A percentile compares a stretch with the other conserved stretches of the same genome.
These are phyloP conservation scores for Bretschneidera sinensis DNA, from an alignment of 345 rosid species.

Conservation along the genomic window DNA sequence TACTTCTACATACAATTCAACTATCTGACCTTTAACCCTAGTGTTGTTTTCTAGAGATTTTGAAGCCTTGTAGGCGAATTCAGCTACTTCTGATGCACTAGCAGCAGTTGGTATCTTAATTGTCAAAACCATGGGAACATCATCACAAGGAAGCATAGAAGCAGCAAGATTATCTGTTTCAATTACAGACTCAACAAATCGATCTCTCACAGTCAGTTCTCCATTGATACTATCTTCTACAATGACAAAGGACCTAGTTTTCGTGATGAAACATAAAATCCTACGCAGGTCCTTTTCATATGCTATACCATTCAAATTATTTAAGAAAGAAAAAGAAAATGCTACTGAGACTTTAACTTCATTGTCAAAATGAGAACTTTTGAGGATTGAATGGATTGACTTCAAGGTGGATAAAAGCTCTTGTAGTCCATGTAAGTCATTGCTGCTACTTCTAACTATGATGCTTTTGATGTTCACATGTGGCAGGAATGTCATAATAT, in stretches of 20 bases:
- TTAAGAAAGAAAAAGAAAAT: constrained; percentile 32
- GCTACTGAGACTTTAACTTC: constrained; percentile 31
- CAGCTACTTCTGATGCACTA: constrained; percentile 20
- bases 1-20: constrained; percentile 25
- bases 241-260: constrained; percentile 22
- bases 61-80: constrained; percentile 15
- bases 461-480: constrained; percentile 30
- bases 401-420: constrained; percentile 28
- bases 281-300: constrained; percentile 19
- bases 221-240: constrained; percentile 24
- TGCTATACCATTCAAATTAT: constrained; percentile 24
- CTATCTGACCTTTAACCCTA: constrained; percentile 15
- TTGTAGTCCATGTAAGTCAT: constrained; percentile 10
- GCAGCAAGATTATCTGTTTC: constrained; percentile 16
- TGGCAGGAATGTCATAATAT: constrained; percentile 13
- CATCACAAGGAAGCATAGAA: constrained; percentile 21
- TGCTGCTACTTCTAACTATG: constrained; percentile 12
- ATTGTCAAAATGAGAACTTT: constrained; percentile 5
- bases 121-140: constrained; percentile 22
- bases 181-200: constrained; percentile 21
- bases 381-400: constrained; percentile 24
- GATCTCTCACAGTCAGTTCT: constrained; percentile 22
- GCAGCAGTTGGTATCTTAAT: constrained; percentile 19
- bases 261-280: constrained; percentile 27
- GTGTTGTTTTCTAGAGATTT: constrained; percentile 23